Percentiles rank a stretch among this genome's conserved stretches.
Evolutionary conservation across 163 green algal genomes (phyloP).

Genomic region (Scenedesmus sp.): DNA sequence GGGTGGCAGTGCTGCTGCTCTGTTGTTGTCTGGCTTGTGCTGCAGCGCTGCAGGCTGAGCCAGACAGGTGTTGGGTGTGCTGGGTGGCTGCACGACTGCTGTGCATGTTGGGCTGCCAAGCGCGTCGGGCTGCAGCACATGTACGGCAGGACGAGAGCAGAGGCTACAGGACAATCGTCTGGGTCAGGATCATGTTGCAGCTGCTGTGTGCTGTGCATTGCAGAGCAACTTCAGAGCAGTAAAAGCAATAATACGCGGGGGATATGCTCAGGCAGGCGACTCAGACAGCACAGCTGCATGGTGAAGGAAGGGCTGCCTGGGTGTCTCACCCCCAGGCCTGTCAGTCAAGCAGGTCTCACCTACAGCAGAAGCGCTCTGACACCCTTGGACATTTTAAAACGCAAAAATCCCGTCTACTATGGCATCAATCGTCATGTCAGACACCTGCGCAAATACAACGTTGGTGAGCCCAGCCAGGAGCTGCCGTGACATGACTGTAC

Average conservation of each 20-base stretch:
- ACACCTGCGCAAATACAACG: background rate
- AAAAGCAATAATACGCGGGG: background rate
- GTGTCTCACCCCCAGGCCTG: background rate
- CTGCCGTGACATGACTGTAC: constrained; percentile 12
- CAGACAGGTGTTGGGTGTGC: background rate
- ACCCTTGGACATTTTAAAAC: too few species aligned
- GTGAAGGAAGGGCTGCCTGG: background rate
- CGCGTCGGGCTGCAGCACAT: background rate
- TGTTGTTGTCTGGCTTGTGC: background rate
- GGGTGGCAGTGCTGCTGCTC: background rate
- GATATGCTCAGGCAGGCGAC: background rate
- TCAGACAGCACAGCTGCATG: background rate
- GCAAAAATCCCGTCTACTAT: background rate
- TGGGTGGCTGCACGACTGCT: background rate
- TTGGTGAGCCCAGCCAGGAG: background rate
- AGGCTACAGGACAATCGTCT: too few species aligned
- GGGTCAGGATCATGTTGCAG: too few species aligned
- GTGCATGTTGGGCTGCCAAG: background rate
- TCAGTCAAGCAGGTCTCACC: too few species aligned
- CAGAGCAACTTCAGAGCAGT: background rate
- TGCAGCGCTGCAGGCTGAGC: background rate
- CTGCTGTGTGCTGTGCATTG: background rate
- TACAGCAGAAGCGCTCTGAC: too few species aligned
- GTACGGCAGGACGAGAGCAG: background rate
- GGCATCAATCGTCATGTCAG: background rate